Base-by-base conservation (phyloP, 352 stramenopile genomes). In the Phytophthora pseudosyringae region DNA sequence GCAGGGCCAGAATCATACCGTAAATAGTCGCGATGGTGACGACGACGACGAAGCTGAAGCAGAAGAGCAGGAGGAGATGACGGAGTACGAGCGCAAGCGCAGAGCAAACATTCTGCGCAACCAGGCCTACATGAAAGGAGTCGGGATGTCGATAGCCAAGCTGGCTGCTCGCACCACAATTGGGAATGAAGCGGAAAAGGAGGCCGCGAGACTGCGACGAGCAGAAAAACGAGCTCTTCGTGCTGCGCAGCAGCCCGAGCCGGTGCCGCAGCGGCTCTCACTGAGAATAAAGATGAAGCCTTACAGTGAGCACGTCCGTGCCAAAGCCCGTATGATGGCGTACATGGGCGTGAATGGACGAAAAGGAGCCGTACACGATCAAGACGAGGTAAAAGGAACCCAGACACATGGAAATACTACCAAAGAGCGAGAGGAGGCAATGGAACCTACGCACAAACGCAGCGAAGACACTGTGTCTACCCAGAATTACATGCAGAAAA, bases 31-130 rank as follows among this genome's bases (percentile, higher is more conserved):
- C 1, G n/a, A 33, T n/a, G 25, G 41, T 12, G 18, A 40, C 16
- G 12, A 38, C 16, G 12, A 38, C 6, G 12, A 45, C 12, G 8
- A 15, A 16, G 8, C 10, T 33, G 40, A 52, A 26, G 21, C 21
- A 21, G 29, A 35, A 21, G 25, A 50, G 25, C 15, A 45, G 11
- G 13, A 39, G 11, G 35, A 54, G 15, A 67, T 86, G 73, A 66
- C 69, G 10, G 83, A 84, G 45, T 94, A 92, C 48, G 83, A 94
- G 67, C 72, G 73, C 64, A 88, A 84, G 61, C 78, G 81, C 0
- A 67, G 80, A 9, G 83, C 76, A 45, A 92, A 92, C 64, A 92
- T 93, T 59, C 70, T 88, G 59, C 82, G 83, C 32, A 91, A 93
- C 47, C 56, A 89, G 44, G 77, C 85, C 25, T 88, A 91, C 51